These are phyloP conservation scores for Aspergillus sergii DNA, from an alignment of 2,329 filamentous ascomycete genomes.

Conservation along the genomic window DNA sequence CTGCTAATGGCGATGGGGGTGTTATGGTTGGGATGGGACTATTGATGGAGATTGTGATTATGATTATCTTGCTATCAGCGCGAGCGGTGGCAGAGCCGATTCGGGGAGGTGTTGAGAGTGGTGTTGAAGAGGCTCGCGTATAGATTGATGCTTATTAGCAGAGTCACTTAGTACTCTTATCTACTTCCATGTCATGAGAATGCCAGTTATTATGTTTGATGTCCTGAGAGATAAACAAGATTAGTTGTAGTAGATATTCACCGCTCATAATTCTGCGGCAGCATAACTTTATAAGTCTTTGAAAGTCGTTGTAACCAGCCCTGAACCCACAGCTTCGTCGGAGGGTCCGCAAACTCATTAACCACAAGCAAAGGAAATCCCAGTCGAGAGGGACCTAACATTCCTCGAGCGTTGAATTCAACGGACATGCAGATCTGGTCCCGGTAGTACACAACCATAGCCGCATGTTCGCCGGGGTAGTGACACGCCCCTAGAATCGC, in stretches of 20 bases:
- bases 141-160: not conserved
- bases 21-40: conserved; percentile 27
- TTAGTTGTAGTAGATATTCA: not conserved
- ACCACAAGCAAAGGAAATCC: conserved; percentile 30
- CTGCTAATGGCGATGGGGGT: conserved; percentile 18
- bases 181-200: not conserved
- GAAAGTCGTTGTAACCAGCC: conserved; percentile 26
- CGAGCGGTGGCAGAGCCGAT: conserved; percentile 27
- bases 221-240: not conserved
- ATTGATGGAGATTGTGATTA: conserved; percentile 29
- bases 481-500: conserved; percentile 25
- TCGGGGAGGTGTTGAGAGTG: not conserved
- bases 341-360: conserved; percentile 28
- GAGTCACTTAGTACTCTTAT: not conserved
- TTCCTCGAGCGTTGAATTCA: conserved; percentile 28
- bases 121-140: not conserved
- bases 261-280: conserved; percentile 21
- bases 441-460: conserved; percentile 26
- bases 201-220: not conserved
- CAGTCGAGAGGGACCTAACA: conserved; percentile 31
- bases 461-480: conserved; percentile 26
- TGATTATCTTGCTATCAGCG: conserved; percentile 22
- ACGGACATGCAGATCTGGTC: conserved; percentile 36
- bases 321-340: conserved; percentile 28
- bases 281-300: conserved; percentile 27